Evolutionary conservation across 768 basidiomycete genomes (phyloP).

Genomic region (Pulveroboletus sp.): DNA sequence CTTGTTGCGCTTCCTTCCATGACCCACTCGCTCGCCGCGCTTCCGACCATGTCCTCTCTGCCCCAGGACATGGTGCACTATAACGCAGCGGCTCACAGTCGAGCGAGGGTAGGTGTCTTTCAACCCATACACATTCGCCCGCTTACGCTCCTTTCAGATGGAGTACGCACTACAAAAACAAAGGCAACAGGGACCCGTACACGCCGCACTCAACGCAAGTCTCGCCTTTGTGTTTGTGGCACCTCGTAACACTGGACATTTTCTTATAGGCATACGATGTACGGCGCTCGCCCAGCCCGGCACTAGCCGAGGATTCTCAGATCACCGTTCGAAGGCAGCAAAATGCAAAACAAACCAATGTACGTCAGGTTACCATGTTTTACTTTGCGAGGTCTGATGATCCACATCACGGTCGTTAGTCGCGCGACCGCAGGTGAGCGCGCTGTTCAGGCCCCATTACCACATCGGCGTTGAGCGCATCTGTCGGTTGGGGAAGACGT

Average conservation of each 20-base stretch:
- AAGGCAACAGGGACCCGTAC: slow-evolving; percentile 24
- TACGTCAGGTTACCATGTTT: slow-evolving; percentile 5
- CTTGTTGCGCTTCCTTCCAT: slow-evolving; percentile 30
- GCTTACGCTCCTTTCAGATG: slow-evolving; percentile 24
- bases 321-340: slow-evolving; percentile 32
- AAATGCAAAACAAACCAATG: slow-evolving; percentile 18
- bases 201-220: slow-evolving; percentile 25
- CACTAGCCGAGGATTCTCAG: slow-evolving; percentile 26
- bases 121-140: background rate
- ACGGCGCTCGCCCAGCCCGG: slow-evolving; percentile 31
- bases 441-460: slow-evolving; percentile 3
- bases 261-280: slow-evolving; percentile 24
- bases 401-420: slow-evolving; percentile 17
- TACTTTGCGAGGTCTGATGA: slow-evolving; percentile 9
- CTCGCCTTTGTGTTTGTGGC: slow-evolving; percentile 1
- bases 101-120: slow-evolving; percentile 22
- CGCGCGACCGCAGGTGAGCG: slow-evolving; percentile 29
- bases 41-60: slow-evolving; percentile 29
- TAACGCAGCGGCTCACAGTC: slow-evolving; percentile 27
- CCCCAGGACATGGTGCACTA: slow-evolving; percentile 31
- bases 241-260: background rate
- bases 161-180: slow-evolving; percentile 29
- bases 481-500: slow-evolving; percentile 12
- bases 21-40: slow-evolving; percentile 29
- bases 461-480: slow-evolving; percentile 22